These are phyloP conservation scores for Moelleriella libera DNA, from an alignment of 2,329 filamentous ascomycete genomes.

Conservation along the genomic window DNA sequence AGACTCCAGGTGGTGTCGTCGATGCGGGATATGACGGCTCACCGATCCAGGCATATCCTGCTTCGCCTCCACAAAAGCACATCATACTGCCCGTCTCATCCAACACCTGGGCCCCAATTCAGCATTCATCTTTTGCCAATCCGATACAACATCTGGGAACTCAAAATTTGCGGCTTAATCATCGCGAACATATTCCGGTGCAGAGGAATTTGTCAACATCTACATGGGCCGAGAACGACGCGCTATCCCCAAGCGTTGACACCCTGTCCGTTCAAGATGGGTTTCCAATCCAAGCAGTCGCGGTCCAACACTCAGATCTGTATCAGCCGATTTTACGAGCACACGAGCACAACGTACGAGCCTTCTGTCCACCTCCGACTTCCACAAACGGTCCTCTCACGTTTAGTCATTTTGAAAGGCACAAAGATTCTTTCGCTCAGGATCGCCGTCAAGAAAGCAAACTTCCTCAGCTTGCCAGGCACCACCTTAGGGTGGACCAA, in stretches of 20 bases:
- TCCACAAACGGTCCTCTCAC: slow-evolving; percentile 15
- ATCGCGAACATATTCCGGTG: not conserved
- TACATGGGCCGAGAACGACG: not conserved
- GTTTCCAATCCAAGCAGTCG: not conserved
- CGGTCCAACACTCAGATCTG: slow-evolving; percentile 7
- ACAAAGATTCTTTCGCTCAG: slow-evolving; percentile 4
- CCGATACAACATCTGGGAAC: slow-evolving; percentile 4
- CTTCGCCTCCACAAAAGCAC: slow-evolving; percentile 70
- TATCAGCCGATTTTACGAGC: slow-evolving; percentile 19
- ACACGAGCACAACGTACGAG: slow-evolving; percentile 22
- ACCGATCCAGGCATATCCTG: slow-evolving; percentile 55
- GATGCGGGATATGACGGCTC: slow-evolving; percentile 85
- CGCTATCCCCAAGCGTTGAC: not conserved
- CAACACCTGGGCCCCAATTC: slow-evolving; percentile 8
- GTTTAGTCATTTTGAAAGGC: slow-evolving; percentile 14
- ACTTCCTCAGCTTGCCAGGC: not conserved
- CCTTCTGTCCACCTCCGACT: slow-evolving; percentile 21
- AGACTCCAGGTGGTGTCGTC: slow-evolving; percentile 88
- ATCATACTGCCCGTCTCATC: slow-evolving; percentile 53
- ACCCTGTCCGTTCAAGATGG: not conserved
- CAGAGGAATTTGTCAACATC: not conserved
- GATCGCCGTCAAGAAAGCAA: slow-evolving; percentile 3
- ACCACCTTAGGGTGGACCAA: not conserved
- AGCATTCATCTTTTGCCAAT: slow-evolving; percentile 2
- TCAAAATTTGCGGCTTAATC: not conserved